Conservation (phyloP, 1,284 basidiomycete species). For the Lentinus polychrous region DNA sequence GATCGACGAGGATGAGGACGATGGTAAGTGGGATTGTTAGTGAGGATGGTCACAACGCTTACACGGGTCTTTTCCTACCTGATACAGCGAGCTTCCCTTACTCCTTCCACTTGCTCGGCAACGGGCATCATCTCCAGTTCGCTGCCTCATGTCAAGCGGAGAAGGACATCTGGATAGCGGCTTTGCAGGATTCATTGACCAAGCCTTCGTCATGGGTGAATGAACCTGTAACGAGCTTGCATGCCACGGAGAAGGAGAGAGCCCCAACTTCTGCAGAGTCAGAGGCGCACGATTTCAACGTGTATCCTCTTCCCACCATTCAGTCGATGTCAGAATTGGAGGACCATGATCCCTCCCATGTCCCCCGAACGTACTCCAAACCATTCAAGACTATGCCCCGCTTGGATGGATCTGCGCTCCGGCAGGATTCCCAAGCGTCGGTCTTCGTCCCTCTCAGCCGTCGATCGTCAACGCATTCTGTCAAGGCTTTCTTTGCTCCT, state of each 20-base stretch:
- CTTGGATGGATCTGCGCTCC: slow-evolving; percentile 18
- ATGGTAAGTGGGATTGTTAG: slow-evolving; percentile 38
- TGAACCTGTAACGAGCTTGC: slow-evolving; percentile 57
- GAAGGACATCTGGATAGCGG: slow-evolving; percentile 77
- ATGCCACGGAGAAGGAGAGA: slow-evolving; percentile 17
- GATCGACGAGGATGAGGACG: slow-evolving; percentile 62
- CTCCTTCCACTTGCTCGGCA: slow-evolving; percentile 69
- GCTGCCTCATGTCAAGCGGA: slow-evolving; percentile 77
- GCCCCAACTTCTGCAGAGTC: slow-evolving; percentile 12
- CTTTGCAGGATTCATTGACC: slow-evolving; percentile 45
- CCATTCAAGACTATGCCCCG: slow-evolving; percentile 17
- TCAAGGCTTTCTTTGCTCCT: slow-evolving; percentile 48
- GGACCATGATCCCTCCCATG: slow-evolving; percentile 15
- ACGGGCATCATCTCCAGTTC: slow-evolving; percentile 73
- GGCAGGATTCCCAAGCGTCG: slow-evolving; percentile 15
- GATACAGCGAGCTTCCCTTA: slow-evolving; percentile 65
- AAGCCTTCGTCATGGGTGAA: slow-evolving; percentile 40
- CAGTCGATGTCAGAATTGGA: slow-evolving; percentile 52
- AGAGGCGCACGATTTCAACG: slow-evolving; percentile 10
- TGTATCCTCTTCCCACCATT: slow-evolving; percentile 41
- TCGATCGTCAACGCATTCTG: slow-evolving; percentile 51
- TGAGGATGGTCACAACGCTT: background rate
- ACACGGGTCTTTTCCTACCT: slow-evolving; percentile 4
- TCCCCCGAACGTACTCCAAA: slow-evolving; percentile 12
- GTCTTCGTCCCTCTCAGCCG: slow-evolving; percentile 33